Evolutionary conservation across 805 yeast species (phyloP), one percentile per base, ranked within the genome.

Genomic region (Saccharomycopsis oosterbeekiorum): DNA sequence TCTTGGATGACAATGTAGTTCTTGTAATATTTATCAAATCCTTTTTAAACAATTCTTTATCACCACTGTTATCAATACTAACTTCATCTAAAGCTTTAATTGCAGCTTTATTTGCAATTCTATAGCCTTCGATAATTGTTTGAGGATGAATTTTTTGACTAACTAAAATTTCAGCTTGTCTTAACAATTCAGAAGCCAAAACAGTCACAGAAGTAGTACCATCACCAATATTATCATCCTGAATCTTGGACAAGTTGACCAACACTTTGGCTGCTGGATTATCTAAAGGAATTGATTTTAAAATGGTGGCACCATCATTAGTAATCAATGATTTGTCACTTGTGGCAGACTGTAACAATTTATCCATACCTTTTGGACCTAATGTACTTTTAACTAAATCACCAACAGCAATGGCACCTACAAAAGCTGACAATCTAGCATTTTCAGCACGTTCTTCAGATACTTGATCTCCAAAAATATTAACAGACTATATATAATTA

Each of bases 321-420:
- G 99, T 94, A 43, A 94, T 92, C 70, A 92, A 70, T 1, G 94
- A 80, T 60, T 79, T 79, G 56, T 89, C 89, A 53, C 94, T 83
- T 4, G 91, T 80, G 19, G 97, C 88, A 66, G 96, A 85, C 70
- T 90, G 97, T 65, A 94, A 78, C 65, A 94, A 78, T 73, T 94
- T 94, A 74, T 94, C 99, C 98, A 94, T 93, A 65, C 99, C 99
- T 71, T 94, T 93, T 65, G 99, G 99, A 15, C 99, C 99, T 66
- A 94, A 77, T 2, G 99, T 88, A 37, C 91, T 79, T 69, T 82
- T 83, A 55, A 86, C 99, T 64, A 94, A 80, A 74, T 94, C 99
- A 59, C 99, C 99, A 41, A 94, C 99, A 50, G 99, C 99, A 71
- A 94, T 93, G 66, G 99, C 99, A 57, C 99, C 99, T 11, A 94